Base-by-base conservation (phyloP, 2,329 filamentous ascomycete genomes). In the Pseudodiploospora longispora region DNA sequence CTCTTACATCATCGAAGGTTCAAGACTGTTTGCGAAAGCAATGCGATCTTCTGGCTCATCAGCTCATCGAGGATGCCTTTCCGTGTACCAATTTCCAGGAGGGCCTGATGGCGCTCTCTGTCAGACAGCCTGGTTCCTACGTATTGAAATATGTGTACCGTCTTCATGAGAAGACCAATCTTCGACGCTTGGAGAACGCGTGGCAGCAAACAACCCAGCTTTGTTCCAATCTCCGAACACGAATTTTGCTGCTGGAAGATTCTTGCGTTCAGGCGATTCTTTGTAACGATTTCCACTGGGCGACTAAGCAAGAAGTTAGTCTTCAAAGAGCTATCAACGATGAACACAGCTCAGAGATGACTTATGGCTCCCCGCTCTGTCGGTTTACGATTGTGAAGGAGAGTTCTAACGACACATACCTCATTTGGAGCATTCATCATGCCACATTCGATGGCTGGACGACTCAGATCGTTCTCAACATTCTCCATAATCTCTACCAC, bases 241-340 rank as follows among this genome's bases (percentile, higher is more conserved):
- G 32, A 9, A 57, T 57, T 45, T 42, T 54, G 27, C 27, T 54
- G 27, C 47, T 50, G 1, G 30, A 43, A 1, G 39, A 12, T 6
- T 38, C 42, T 7, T 47, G 42, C 1, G 31, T 56, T 1, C 55
- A 57, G 27, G 55, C 54, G 12, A 48, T 57, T 1, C 41, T 57
- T 19, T 19, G 19, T 19, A 19, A 19, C 19, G 19, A 19, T 3
- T 19, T 19, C 19, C 19, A 19, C 19, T 19, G 19, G 19, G 19
- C 19, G 19, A 19, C 19, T 19, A 19, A 19, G 19, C 19, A 19
- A 19, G 19, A 3, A 19, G 19, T 19, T 3, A 19, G 19, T 19
- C 19, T 19, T 19, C 19, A 19, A 3, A 19, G 19, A 19, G 19
- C 19, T 19, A 19, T 19, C 19, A 19, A 19, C 19, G 19, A 19